A percentile compares a stretch with the other conserved stretches of the same genome.
These are phyloP conservation scores for Solanum acaule DNA, from an alignment of 257 asterid species.

Conservation along the genomic window DNA sequence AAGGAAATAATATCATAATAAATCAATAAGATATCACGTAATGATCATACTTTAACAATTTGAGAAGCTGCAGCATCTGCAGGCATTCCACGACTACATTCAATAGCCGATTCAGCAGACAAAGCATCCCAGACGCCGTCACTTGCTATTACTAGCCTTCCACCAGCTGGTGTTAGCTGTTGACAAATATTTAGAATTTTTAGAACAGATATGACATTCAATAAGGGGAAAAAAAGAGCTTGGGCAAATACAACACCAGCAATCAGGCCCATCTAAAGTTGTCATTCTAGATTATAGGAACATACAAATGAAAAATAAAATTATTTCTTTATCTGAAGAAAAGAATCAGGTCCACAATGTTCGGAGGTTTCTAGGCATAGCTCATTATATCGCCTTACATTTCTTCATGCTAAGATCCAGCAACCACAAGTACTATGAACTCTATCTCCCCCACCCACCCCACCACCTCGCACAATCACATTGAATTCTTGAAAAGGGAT, in stretches of 20 bases:
- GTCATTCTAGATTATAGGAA: not conserved
- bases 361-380: not conserved
- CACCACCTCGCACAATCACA: not conserved
- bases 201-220: not conserved
- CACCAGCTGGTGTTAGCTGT: slow-evolving; percentile 91
- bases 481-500: not conserved
- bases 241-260: not conserved
- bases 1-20: not conserved
- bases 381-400: not conserved
- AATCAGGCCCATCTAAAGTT: not conserved
- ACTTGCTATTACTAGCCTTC: slow-evolving; percentile 83
- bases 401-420: not conserved
- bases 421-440: not conserved
- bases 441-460: not conserved
- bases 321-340: not conserved
- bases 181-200: slow-evolving; percentile 4
- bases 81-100: slow-evolving; percentile 82
- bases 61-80: slow-evolving; percentile 89
- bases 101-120: slow-evolving; percentile 79
- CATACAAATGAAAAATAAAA: not conserved
- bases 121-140: slow-evolving; percentile 99
- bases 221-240: not conserved
- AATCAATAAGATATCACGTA: not conserved
- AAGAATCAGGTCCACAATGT: not conserved
- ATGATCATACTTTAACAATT: slow-evolving; percentile 59